phyloP scores from a whole-genome alignment of 257 asterid genomes.

The Plantago major region DNA sequence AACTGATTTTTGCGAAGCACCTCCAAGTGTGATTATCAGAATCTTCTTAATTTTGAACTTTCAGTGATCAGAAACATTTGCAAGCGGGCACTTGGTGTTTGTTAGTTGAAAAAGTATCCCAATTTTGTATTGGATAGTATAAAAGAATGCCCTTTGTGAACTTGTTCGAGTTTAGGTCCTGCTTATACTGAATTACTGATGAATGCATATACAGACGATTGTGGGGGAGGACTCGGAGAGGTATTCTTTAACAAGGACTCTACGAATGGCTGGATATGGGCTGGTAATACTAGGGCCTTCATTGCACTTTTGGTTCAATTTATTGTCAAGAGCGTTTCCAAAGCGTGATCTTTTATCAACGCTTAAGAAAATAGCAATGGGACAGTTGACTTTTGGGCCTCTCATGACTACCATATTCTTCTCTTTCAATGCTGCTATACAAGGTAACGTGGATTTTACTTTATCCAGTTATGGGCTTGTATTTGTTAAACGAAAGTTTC shows the following conservation, averaged over 20 bases:
- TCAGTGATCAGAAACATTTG: too few relatives aligned
- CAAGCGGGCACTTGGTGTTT: too few relatives aligned
- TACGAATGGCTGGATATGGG: conserved; percentile 55
- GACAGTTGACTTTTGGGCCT: conserved; percentile 78
- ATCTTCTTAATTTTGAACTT: too few relatives aligned
- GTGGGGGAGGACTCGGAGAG: conserved; percentile 25
- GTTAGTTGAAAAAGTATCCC: too few relatives aligned
- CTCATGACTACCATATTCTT: conserved; percentile 55
- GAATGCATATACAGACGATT: conserved; percentile 25
- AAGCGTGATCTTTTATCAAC: conserved; percentile 62
- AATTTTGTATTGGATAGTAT: too few relatives aligned
- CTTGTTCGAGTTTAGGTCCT: too few relatives aligned
- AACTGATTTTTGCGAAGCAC: too few relatives aligned
- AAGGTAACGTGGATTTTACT: conserved; percentile 42
- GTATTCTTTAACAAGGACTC: conserved; percentile 38
- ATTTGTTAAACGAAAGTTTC: background rate
- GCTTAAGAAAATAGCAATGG: conserved; percentile 59
- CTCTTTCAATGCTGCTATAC: conserved; percentile 72
- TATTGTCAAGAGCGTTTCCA: conserved; percentile 51
- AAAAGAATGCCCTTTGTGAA: too few relatives aligned
- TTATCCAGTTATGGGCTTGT: background rate
- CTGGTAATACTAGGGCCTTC: conserved; percentile 42
- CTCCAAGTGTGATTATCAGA: too few relatives aligned
- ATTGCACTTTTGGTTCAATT: conserved; percentile 52
- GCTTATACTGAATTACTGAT: too few relatives aligned